These are phyloP conservation scores for Gloeophyllum trabeum DNA, from an alignment of 768 basidiomycete genomes.

Conservation along the genomic window DNA sequence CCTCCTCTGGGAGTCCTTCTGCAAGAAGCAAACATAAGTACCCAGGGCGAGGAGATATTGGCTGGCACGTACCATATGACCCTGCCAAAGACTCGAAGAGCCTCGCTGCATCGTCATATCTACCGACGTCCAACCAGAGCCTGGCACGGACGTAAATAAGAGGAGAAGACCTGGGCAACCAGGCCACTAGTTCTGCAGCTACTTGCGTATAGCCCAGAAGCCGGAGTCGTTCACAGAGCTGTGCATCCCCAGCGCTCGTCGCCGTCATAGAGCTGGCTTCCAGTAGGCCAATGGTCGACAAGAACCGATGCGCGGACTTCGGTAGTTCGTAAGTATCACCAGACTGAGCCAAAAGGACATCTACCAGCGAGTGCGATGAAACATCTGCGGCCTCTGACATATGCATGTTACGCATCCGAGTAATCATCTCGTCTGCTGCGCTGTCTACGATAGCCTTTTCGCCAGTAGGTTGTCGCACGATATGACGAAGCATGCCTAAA, in stretches of 20 bases:
- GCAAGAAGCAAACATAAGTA: no score
- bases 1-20: no score
- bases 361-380: constrained; percentile 34
- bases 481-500: constrained; percentile 55
- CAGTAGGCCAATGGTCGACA: constrained; percentile 56
- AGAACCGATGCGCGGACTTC: constrained; percentile 55
- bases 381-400: constrained; percentile 35
- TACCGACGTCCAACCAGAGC: constrained; percentile 53
- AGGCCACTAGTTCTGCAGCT: constrained; percentile 55
- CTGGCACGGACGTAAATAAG: constrained; percentile 64
- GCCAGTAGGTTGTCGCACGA: constrained; percentile 46
- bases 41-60: no score
- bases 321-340: constrained; percentile 38
- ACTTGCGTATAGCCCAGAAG: constrained; percentile 48
- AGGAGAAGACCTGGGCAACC: constrained; percentile 72
- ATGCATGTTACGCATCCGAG: constrained; percentile 65
- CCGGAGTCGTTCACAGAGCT: constrained; percentile 63
- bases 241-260: constrained; percentile 56
- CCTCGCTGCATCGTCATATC: constrained; percentile 61
- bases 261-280: constrained; percentile 58
- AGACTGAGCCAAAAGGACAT: constrained; percentile 46
- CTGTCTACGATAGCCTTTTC: constrained; percentile 21
- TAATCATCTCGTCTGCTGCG: constrained; percentile 42
- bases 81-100: constrained; percentile 67
- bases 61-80: constrained; percentile 65